A percentile compares a stretch with the other conserved stretches of the same genome.
phyloP scores from a whole-genome alignment of 2,329 filamentous ascomycete genomes.

The Trichoderma citrinoviride region DNA sequence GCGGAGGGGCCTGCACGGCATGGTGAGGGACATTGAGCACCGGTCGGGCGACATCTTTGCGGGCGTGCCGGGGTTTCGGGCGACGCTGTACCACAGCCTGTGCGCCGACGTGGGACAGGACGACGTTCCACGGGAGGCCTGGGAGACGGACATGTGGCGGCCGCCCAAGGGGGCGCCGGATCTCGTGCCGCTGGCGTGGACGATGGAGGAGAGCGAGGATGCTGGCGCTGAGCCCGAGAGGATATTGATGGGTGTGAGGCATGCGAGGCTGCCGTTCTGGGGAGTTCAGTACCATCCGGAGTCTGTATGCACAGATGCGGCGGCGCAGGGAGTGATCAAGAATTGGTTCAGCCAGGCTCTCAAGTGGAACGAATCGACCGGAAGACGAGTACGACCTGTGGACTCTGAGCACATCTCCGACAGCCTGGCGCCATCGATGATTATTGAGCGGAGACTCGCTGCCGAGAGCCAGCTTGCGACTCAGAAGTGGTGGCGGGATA shows the following conservation, averaged over 20 bases:
- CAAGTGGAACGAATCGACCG: conserved; percentile 52
- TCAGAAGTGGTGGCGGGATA: conserved; percentile 28
- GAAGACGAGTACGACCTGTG: conserved; percentile 20
- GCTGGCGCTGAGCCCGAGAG: conserved; percentile 39
- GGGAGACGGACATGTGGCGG: conserved; percentile 43
- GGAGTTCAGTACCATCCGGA: conserved; percentile 90
- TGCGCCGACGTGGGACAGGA: conserved; percentile 55
- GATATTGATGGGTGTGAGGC: conserved; percentile 74
- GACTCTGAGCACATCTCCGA: conserved; percentile 21
- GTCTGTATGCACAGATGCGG: conserved; percentile 74
- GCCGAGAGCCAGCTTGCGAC: conserved; percentile 27
- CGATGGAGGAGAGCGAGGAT: conserved; percentile 44
- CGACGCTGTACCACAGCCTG: conserved; percentile 74
- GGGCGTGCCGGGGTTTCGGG: conserved; percentile 57
- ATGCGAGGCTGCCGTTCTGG: conserved; percentile 71
- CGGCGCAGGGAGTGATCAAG: conserved; percentile 60
- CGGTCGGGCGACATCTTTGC: conserved; percentile 62
- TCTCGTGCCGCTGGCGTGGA: conserved; percentile 62
- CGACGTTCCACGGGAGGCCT: conserved; percentile 34
- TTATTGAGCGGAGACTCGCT: conserved; percentile 14
- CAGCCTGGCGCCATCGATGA: conserved; percentile 27
- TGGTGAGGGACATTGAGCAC: conserved; percentile 68
- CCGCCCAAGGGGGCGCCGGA: conserved; percentile 37
- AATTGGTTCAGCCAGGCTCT: conserved; percentile 73
- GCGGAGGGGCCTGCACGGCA: conserved; percentile 74